Percentiles rank a stretch among this genome's conserved stretches.
phyloP scores from a whole-genome alignment of 2,329 filamentous ascomycete species.

The Diaporthe sp. region DNA sequence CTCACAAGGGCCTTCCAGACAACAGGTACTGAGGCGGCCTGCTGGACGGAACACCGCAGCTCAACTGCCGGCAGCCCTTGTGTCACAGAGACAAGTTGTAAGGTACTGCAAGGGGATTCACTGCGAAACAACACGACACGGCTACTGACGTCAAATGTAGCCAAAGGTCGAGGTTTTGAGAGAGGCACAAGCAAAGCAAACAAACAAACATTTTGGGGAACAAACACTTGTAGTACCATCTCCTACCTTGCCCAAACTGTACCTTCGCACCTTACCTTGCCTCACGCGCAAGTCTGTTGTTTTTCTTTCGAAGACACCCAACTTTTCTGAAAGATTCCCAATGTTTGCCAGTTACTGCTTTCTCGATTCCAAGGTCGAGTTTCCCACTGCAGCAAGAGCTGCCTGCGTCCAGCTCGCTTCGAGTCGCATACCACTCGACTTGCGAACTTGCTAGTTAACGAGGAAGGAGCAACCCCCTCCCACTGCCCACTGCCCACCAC shows the following conservation, averaged over 20 bases:
- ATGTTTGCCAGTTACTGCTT: not conserved
- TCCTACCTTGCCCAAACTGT: not conserved
- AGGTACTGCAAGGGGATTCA: conserved; percentile 30
- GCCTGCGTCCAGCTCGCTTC: not conserved
- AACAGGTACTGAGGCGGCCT: conserved; percentile 23
- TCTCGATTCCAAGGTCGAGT: not conserved
- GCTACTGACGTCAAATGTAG: conserved; percentile 30
- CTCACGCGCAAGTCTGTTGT: not conserved
- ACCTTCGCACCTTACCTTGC: not conserved
- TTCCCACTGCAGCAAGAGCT: not conserved
- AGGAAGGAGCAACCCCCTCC: conserved; percentile 13
- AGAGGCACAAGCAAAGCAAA: conserved; percentile 28
- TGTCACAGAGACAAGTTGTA: conserved; percentile 18
- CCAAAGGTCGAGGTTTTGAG: conserved; percentile 7
- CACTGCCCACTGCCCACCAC: not conserved
- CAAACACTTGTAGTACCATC: not conserved
- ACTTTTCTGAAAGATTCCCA: too few relatives aligned
- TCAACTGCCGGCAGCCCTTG: conserved; percentile 35
- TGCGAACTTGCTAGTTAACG: not conserved
- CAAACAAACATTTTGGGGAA: conserved; percentile 26
- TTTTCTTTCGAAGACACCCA: not conserved
- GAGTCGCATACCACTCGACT: not conserved
- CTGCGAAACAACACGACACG: conserved; percentile 33
- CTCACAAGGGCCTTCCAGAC: not conserved
- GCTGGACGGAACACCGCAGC: conserved; percentile 26